A percentile compares a stretch with the other conserved stretches of the same genome.
Evolutionary conservation across 768 basidiomycete genomes (phyloP).

Genomic region (Gloeostereum incarnatum): DNA sequence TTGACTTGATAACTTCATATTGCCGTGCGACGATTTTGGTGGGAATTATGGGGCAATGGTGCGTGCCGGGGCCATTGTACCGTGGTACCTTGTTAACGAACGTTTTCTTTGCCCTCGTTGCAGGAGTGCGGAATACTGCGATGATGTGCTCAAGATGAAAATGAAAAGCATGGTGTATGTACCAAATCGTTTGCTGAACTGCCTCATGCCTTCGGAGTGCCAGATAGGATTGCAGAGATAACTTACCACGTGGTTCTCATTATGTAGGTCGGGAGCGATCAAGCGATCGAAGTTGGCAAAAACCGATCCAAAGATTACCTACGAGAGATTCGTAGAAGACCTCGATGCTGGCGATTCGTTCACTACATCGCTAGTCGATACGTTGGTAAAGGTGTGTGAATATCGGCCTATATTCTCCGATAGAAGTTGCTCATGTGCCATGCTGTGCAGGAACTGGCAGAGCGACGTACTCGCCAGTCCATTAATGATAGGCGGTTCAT

Average conservation of each 20-base stretch:
- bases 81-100: too few relatives aligned
- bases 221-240: slow-evolving; percentile 1
- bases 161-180: slow-evolving; percentile 72
- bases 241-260: slow-evolving; percentile 4
- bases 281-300: slow-evolving; percentile 61
- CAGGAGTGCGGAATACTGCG: slow-evolving; percentile 67
- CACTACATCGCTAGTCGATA: slow-evolving; percentile 65
- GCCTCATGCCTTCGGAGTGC: neutral
- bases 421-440: slow-evolving; percentile 6
- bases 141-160: slow-evolving; percentile 68
- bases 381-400: slow-evolving; percentile 63
- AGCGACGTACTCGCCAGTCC: slow-evolving; percentile 49
- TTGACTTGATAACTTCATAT: too few relatives aligned
- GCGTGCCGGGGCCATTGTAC: too few relatives aligned
- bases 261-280: slow-evolving; percentile 57
- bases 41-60: slow-evolving; percentile 88
- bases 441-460: slow-evolving; percentile 58
- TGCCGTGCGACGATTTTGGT: too few relatives aligned
- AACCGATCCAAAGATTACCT: slow-evolving; percentile 53
- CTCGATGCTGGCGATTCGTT: slow-evolving; percentile 76
- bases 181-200: neutral
- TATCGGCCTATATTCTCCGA: neutral
- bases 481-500: slow-evolving; percentile 51
- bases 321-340: slow-evolving; percentile 69
- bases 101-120: slow-evolving; percentile 6